Evolutionary conservation across 164 flowering plant genomes (phyloP).

Genomic region (Nymphaea thermarum): DNA sequence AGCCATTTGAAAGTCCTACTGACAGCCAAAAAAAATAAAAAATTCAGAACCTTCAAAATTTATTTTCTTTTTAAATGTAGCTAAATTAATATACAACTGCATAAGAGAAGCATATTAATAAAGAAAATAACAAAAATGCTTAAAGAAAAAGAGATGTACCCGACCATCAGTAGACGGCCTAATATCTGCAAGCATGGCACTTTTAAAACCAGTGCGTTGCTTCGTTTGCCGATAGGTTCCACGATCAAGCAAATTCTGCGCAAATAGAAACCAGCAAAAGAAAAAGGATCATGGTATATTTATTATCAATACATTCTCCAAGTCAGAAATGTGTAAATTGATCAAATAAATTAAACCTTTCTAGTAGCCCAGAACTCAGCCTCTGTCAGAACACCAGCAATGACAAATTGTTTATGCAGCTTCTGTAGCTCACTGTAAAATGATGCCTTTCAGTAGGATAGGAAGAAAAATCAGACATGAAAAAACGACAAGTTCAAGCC

Average conservation of each 20-base stretch:
- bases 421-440: slow-evolving; percentile 77
- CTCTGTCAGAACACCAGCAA: slow-evolving; percentile 62
- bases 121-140: no score
- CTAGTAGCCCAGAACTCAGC: slow-evolving; percentile 96
- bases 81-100: no score
- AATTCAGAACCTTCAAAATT: no score
- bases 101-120: no score
- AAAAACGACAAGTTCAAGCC: no score
- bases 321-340: not conserved
- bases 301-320: not conserved
- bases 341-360: slow-evolving; percentile 32
- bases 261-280: not conserved
- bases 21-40: no score
- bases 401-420: slow-evolving; percentile 83
- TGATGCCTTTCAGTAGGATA: not conserved
- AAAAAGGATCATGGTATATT: no score
- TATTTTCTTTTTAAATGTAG: no score
- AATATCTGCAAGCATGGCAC: slow-evolving; percentile 70
- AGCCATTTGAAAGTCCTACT: no score
- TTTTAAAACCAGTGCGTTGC: slow-evolving; percentile 75
- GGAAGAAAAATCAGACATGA: no score
- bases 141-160: slow-evolving; percentile 28
- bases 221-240: slow-evolving; percentile 34
- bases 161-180: slow-evolving; percentile 81
- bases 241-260: slow-evolving; percentile 65